Evolutionary conservation across 2,329 filamentous ascomycete genomes (phyloP).

Genomic region (Fusarium sp.): DNA sequence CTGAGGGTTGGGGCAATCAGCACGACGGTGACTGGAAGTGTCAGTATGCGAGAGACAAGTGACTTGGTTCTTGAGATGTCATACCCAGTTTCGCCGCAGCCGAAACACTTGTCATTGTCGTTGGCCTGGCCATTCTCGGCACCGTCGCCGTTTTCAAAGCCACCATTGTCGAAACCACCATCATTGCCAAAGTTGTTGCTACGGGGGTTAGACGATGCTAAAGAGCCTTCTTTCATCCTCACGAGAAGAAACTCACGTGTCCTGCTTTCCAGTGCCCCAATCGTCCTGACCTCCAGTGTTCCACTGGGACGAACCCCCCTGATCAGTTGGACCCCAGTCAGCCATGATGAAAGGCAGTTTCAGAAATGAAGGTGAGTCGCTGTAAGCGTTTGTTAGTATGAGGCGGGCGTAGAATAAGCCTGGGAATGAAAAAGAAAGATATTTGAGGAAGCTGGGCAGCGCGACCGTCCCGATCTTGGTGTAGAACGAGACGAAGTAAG

Average conservation of each 20-base stretch:
- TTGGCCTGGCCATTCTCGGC: conserved; percentile 9
- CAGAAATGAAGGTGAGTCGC: background rate
- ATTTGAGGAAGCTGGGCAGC: background rate
- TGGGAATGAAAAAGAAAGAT: background rate
- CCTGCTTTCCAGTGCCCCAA: conserved; percentile 6
- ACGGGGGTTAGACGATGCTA: background rate
- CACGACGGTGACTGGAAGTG: conserved; percentile 46
- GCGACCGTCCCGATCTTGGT: background rate
- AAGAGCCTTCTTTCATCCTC: background rate
- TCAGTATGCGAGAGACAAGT: background rate
- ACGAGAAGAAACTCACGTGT: conserved; percentile 12
- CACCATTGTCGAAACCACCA: background rate
- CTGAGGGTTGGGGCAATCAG: conserved; percentile 52
- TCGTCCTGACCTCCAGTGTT: conserved; percentile 9
- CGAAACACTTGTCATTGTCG: conserved; percentile 51
- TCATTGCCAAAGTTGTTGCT: conserved; percentile 16
- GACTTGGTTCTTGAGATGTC: background rate
- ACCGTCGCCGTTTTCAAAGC: conserved; percentile 13
- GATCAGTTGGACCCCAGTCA: conserved; percentile 20
- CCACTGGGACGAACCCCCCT: conserved; percentile 10
- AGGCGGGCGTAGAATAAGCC: background rate
- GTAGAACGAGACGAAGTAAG: background rate
- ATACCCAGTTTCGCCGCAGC: conserved; percentile 54
- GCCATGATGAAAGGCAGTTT: conserved; percentile 11
- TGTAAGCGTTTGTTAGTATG: background rate